Conservation (phyloP, 805 yeast genomes). For the Hanseniaspora jakobsenii region DNA sequence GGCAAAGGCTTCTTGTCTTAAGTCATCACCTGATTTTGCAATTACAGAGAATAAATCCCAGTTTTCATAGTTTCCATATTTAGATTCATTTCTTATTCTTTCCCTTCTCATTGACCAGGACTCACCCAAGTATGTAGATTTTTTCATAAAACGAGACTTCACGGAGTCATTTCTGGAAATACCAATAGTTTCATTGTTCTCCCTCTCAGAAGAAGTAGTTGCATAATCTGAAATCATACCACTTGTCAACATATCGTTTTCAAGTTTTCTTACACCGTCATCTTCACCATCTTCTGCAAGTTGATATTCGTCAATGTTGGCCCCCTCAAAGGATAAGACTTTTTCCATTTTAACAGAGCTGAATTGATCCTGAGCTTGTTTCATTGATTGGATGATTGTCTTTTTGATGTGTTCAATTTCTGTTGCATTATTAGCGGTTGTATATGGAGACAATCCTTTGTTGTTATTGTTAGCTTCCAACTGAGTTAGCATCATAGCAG, state of each 20-base stretch:
- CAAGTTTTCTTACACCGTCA: slow-evolving; percentile 76
- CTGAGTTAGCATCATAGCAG: slow-evolving; percentile 88
- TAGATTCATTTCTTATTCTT: slow-evolving; percentile 65
- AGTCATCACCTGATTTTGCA: slow-evolving; percentile 90
- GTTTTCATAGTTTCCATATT: slow-evolving; percentile 72
- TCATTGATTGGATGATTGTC: slow-evolving; percentile 61
- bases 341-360: slow-evolving; percentile 28
- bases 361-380: slow-evolving; percentile 57
- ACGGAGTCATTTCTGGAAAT: no score
- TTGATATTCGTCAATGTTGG: not conserved
- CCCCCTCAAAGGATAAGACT: not conserved
- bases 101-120: slow-evolving; percentile 81
- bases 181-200: no score
- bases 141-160: no score
- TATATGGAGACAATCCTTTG: slow-evolving; percentile 26
- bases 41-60: slow-evolving; percentile 96
- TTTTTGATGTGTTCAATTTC: slow-evolving; percentile 48
- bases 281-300: slow-evolving; percentile 37
- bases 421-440: slow-evolving; percentile 31
- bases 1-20: slow-evolving; percentile 96
- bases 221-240: slow-evolving; percentile 36
- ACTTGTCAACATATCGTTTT: slow-evolving; percentile 80
- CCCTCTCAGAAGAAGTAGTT: not conserved
- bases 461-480: slow-evolving; percentile 50
- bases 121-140: slow-evolving; percentile 61